Evolutionary conservation across 140 eudicot species (phyloP).

Genomic region (Cichorium intybus): DNA sequence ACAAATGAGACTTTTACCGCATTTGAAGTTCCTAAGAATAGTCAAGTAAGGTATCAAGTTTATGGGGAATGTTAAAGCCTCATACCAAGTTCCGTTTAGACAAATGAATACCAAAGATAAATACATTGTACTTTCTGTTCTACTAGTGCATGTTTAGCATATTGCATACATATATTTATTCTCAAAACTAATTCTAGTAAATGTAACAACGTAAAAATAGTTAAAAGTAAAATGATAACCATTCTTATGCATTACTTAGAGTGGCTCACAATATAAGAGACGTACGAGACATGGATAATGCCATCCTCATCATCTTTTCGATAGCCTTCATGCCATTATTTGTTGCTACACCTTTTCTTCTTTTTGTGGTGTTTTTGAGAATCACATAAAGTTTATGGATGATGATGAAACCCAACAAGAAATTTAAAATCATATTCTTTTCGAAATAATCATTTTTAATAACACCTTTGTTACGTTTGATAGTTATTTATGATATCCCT

Average conservation of each 20-base stretch:
- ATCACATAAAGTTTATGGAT: conserved; percentile 33
- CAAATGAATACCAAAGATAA: not conserved
- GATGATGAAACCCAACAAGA: conserved; percentile 13
- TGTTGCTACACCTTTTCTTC: conserved; percentile 15
- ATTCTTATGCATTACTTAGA: not conserved
- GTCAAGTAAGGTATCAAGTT: not conserved
- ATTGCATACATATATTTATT: not conserved
- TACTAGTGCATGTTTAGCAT: not conserved
- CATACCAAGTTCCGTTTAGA: not conserved
- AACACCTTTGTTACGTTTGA: not conserved
- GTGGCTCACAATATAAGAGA: not conserved
- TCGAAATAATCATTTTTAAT: not conserved
- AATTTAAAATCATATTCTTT: not conserved
- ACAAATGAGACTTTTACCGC: not conserved
- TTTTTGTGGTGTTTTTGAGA: conserved; percentile 27
- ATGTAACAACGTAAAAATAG: not conserved
- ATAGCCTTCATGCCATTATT: conserved; percentile 18
- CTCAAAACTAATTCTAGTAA: not conserved
- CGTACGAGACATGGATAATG: conserved; percentile 10
- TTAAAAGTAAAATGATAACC: not conserved
- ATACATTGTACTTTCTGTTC: not conserved
- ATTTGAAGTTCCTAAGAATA: not conserved
- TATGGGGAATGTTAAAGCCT: not conserved
- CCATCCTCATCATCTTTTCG: conserved; percentile 2
- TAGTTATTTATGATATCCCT: not conserved